Evolutionary conservation across 495 filamentous ascomycete species (phyloP), one percentile per base, ranked within the genome.

Genomic region (Mycothermus thermophilus): DNA sequence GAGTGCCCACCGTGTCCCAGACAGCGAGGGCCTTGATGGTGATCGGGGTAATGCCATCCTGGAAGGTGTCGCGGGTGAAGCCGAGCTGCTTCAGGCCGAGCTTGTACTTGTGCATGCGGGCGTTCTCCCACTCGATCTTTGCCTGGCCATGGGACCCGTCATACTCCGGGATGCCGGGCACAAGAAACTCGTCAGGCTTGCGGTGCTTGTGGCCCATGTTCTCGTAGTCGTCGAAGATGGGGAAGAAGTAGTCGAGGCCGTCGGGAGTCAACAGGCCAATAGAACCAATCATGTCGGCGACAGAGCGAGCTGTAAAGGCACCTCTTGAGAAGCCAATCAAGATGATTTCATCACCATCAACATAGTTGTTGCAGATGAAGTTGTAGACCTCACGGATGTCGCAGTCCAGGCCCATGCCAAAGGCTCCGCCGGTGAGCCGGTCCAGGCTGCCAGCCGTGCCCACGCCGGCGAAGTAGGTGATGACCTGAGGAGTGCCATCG

Each of bases 291-390:
- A 82, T 48, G 23, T 72, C 69, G 28, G 71, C 67, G 25, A 77
- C 69, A 28, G 62, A 67, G 32, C 78, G 66, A 5, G 75, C 75
- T 0, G 77, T 80, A 47, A 74, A 83, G 11, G 78, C 77, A 17
- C 78, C 78, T 1, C 78, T 64, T 3, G 75, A 80, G 57, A 81
- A 83, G 14, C 78, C 78, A 8, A 80, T 45, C 14, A 83, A 57
- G 35, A 79, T 62, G 19, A 83, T 78, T 38, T 75, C 67, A 47
- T 83, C 78, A 15, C 69, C 67, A 15, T 66, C 63, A 13, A 63
- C 53, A 42, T 71, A 80, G 56, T 83, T 82, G 33, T 69, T 68
- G 28, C 64, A 62, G 27, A 80, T 46, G 50, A 80, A 80, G 26
- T 64, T 66, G 53, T 83, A 83, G 1, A 64, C 71, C 43, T 76